These are phyloP conservation scores for Sextonia rubra DNA, from an alignment of 164 flowering plant species.

Conservation along the genomic window DNA sequence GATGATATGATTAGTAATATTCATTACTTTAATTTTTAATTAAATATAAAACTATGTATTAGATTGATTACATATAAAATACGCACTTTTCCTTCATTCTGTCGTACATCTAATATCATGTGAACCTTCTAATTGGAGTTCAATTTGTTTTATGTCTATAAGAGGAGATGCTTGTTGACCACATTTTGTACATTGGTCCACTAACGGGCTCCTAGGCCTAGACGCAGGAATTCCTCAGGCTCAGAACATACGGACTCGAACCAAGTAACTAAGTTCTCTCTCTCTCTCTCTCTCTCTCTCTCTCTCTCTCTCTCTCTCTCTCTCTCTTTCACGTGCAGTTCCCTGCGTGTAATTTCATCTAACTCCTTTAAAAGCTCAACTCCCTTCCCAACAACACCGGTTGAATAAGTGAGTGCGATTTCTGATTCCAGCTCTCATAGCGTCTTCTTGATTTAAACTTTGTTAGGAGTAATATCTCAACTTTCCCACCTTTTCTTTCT, in stretches of 20 bases:
- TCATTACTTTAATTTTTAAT: too few relatives aligned
- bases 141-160: neutral
- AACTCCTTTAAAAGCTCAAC: conserved; percentile 18
- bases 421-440: conserved; percentile 1
- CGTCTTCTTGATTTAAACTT: conserved; percentile 11
- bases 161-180: neutral
- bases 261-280: neutral
- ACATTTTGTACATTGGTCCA: neutral
- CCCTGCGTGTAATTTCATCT: conserved; percentile 22
- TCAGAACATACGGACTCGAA: too few relatives aligned
- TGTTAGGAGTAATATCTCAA: neutral
- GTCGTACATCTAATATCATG: too few relatives aligned
- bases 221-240: neutral
- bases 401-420: conserved; percentile 16
- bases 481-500: neutral
- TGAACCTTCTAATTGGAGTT: too few relatives aligned
- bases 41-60: too few relatives aligned
- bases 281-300: neutral
- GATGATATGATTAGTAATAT: too few relatives aligned
- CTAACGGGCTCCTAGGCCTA: neutral
- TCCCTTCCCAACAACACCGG: neutral
- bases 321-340: conserved; percentile 37
- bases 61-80: too few relatives aligned
- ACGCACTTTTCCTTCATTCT: too few relatives aligned
- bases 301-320: neutral